Evolutionary conservation across 169 alveolate genomes (phyloP).

Genomic region (Besnoitia besnoiti): DNA sequence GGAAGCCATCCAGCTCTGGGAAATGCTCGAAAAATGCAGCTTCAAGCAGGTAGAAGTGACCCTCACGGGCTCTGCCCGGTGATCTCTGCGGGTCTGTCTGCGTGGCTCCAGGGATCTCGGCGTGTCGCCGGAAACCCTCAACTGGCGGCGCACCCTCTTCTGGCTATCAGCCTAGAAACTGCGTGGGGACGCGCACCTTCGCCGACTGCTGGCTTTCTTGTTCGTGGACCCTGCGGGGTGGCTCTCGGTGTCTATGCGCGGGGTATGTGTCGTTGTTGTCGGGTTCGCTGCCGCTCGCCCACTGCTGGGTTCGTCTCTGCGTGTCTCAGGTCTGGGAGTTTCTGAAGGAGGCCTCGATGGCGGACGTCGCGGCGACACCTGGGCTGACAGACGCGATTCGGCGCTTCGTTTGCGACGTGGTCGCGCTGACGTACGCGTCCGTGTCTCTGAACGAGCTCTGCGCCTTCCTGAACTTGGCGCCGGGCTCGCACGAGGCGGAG

Average conservation of each 20-base stretch:
- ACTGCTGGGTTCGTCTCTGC: no score
- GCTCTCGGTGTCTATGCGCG: no score
- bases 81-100: no score
- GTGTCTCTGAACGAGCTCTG: slow-evolving; percentile 40
- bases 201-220: not conserved
- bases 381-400: slow-evolving; percentile 58
- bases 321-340: slow-evolving; percentile 54
- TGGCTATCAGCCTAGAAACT: no score
- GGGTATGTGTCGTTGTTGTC: not conserved
- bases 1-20: slow-evolving; percentile 52
- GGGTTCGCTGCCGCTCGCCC: not conserved
- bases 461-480: not conserved
- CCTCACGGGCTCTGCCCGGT: not conserved
- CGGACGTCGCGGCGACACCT: slow-evolving; percentile 49
- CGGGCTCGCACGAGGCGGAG: slow-evolving; percentile 10
- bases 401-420: slow-evolving; percentile 59
- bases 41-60: slow-evolving; percentile 62
- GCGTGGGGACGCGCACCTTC: no score
- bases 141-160: no score
- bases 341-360: slow-evolving; percentile 52
- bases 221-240: no score
- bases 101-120: no score
- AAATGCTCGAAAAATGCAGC: slow-evolving; percentile 47
- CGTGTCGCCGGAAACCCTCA: no score
- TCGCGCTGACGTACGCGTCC: slow-evolving; percentile 45